These are phyloP conservation scores for Salix dunnii DNA, from an alignment of 345 rosid genomes.

Conservation along the genomic window DNA sequence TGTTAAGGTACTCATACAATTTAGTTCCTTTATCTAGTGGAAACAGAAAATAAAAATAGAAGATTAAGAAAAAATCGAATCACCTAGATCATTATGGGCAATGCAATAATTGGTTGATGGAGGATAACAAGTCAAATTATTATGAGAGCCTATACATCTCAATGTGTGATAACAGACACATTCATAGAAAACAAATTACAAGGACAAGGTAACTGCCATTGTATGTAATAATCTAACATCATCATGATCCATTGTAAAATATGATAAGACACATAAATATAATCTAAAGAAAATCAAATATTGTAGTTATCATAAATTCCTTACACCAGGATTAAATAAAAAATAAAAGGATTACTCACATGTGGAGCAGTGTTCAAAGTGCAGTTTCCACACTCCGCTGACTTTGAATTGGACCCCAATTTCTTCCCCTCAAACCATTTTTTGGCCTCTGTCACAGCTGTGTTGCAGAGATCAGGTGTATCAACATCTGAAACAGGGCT, in stretches of 20 bases:
- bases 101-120: background rate
- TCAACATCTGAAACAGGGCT: constrained; percentile 37
- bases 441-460: constrained; percentile 70
- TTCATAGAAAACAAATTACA: background rate
- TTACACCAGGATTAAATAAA: background rate
- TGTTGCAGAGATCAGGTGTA: constrained; percentile 40
- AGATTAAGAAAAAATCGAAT: background rate
- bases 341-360: constrained; percentile 35
- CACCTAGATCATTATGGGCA: background rate
- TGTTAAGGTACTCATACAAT: background rate
- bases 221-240: background rate
- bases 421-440: constrained; percentile 81
- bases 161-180: background rate
- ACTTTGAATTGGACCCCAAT: constrained; percentile 49
- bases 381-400: constrained; percentile 42
- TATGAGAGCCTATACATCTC: background rate
- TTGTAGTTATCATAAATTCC: background rate
- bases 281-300: background rate
- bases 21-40: background rate
- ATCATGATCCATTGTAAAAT: background rate
- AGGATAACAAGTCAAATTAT: background rate
- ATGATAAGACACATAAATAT: background rate
- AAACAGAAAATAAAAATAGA: background rate
- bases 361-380: constrained; percentile 33
- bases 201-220: background rate